A percentile compares a stretch with the other conserved stretches of the same genome.
Conservation (phyloP, 225 moss, liverwort and hornwort genomes). For the Lunularia cruciata region DNA sequence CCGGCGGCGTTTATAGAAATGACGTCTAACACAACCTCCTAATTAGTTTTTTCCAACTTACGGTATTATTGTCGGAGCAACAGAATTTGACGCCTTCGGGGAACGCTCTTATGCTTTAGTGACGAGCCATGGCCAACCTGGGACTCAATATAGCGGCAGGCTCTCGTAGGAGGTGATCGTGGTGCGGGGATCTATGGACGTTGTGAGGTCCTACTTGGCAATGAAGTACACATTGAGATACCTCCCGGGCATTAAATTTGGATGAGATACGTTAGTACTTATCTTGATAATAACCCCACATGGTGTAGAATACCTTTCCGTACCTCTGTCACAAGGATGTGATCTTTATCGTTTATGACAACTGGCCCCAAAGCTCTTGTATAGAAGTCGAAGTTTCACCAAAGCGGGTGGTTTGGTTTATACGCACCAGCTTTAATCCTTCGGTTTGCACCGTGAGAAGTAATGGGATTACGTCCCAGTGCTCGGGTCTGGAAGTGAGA, state of each 20-base stretch:
- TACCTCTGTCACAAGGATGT: slow-evolving; percentile 17
- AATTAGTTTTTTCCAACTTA: too few species aligned
- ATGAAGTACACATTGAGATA: background rate
- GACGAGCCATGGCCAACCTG: too few species aligned
- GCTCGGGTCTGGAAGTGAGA: background rate
- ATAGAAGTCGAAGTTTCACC: background rate
- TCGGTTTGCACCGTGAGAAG: background rate
- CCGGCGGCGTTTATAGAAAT: too few species aligned
- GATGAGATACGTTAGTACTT: background rate
- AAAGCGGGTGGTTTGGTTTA: background rate
- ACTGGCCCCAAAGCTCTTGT: background rate
- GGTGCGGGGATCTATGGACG: background rate
- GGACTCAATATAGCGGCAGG: too few species aligned
- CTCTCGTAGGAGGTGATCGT: background rate
- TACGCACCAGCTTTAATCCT: background rate
- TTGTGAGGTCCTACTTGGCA: too few species aligned
- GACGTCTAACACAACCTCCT: too few species aligned
- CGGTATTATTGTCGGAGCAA: too few species aligned
- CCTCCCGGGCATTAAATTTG: background rate
- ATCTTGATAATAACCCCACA: slow-evolving; percentile 6
- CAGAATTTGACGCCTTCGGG: too few species aligned
- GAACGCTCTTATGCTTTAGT: too few species aligned
- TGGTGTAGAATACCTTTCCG: background rate
- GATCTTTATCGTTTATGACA: background rate
- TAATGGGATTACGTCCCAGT: background rate